These are phyloP conservation scores for Hirschfeldia incana DNA, from an alignment of 345 rosid species.

Conservation along the genomic window DNA sequence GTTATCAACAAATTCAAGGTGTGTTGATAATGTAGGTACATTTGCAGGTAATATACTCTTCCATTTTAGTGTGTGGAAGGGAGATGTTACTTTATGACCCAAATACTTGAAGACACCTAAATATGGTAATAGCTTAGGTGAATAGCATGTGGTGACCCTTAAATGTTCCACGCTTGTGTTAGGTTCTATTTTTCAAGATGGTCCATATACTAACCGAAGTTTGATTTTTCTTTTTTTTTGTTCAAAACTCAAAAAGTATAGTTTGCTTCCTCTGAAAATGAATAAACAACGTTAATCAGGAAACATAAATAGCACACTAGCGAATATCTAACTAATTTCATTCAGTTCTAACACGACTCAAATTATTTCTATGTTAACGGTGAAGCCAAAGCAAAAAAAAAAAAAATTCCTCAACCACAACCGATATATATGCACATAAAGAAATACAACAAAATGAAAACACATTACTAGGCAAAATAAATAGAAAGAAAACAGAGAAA, in stretches of 20 bases:
- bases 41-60: slow-evolving; percentile 13
- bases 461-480: background rate
- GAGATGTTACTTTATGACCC: slow-evolving; percentile 29
- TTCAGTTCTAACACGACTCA: slow-evolving; percentile 10
- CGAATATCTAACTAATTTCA: background rate
- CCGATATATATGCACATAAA: slow-evolving; percentile 1
- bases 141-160: slow-evolving; percentile 36
- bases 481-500: background rate
- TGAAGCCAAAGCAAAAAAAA: slow-evolving; percentile 27
- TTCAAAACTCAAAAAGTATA: background rate
- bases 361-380: slow-evolving; percentile 7
- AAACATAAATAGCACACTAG: slow-evolving; percentile 5
- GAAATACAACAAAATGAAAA: slow-evolving; percentile 12
- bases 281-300: background rate
- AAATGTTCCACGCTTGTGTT: slow-evolving; percentile 30
- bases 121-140: slow-evolving; percentile 41
- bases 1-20: slow-evolving; percentile 11
- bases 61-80: slow-evolving; percentile 14
- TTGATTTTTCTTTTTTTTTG: background rate
- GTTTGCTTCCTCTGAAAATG: too few relatives aligned
- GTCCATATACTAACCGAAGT: slow-evolving; percentile 32
- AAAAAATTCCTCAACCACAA: slow-evolving; percentile 10
- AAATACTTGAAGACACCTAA: slow-evolving; percentile 20
- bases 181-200: slow-evolving; percentile 32
- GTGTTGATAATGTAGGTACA: background rate